A percentile compares a stretch with the other conserved stretches of the same genome.
These are phyloP conservation scores for Neonectria hederae DNA, from an alignment of 2,329 filamentous ascomycete genomes.

Conservation along the genomic window DNA sequence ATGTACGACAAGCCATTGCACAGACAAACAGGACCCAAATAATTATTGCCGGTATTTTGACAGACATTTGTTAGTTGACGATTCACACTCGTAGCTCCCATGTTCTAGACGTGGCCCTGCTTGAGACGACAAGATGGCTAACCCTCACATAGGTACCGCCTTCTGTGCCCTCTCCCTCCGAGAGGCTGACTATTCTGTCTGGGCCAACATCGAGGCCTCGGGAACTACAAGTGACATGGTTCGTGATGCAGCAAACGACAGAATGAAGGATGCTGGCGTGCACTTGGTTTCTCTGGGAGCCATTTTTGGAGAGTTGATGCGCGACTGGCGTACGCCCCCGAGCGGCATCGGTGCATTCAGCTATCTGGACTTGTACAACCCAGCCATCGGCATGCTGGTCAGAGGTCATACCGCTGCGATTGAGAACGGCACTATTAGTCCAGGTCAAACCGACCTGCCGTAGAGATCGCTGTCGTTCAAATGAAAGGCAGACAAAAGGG, in stretches of 20 bases:
- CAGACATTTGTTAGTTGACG: slow-evolving; percentile 59
- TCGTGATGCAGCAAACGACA: slow-evolving; percentile 62
- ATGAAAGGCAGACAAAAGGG: background rate
- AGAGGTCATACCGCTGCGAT: slow-evolving; percentile 62
- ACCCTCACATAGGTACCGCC: slow-evolving; percentile 52
- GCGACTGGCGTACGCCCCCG: slow-evolving; percentile 60
- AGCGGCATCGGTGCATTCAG: slow-evolving; percentile 58
- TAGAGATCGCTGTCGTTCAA: background rate
- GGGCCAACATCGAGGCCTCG: slow-evolving; percentile 66
- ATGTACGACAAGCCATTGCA: slow-evolving; percentile 55
- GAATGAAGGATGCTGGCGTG: slow-evolving; percentile 67
- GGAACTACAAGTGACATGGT: slow-evolving; percentile 63
- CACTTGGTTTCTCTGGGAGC: slow-evolving; percentile 60
- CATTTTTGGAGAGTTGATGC: slow-evolving; percentile 65
- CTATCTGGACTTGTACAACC: slow-evolving; percentile 62
- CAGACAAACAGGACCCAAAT: slow-evolving; percentile 65
- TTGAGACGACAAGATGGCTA: background rate
- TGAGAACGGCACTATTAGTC: slow-evolving; percentile 60
- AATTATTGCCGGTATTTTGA: slow-evolving; percentile 69
- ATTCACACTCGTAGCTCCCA: background rate
- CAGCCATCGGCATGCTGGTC: slow-evolving; percentile 62
- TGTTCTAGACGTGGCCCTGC: background rate
- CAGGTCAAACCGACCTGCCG: slow-evolving; percentile 51
- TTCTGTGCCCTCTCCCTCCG: slow-evolving; percentile 69
- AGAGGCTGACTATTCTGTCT: slow-evolving; percentile 68